phyloP scores from a whole-genome alignment of 345 rosid genomes.

The Kernera saxatilis region DNA sequence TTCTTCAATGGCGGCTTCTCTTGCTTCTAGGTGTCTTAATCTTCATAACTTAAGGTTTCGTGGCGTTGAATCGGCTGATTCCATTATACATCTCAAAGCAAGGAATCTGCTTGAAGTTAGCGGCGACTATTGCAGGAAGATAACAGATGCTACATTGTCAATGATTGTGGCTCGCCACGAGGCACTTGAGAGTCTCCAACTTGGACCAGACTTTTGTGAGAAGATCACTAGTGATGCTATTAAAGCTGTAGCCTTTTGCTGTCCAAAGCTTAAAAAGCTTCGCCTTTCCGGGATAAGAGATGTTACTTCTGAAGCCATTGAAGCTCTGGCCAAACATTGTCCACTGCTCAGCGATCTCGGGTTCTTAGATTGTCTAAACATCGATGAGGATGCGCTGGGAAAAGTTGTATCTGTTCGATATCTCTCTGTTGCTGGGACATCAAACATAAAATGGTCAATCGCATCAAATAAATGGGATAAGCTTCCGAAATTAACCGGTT shows the following conservation, averaged over 20 bases:
- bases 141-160: conserved; percentile 73
- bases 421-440: conserved; percentile 80
- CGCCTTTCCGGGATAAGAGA: conserved; percentile 72
- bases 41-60: conserved; percentile 65
- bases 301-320: conserved; percentile 61
- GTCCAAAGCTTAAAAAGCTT: conserved; percentile 66
- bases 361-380: conserved; percentile 62
- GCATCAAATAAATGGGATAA: conserved; percentile 59
- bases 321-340: conserved; percentile 66
- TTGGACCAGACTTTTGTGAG: conserved; percentile 82
- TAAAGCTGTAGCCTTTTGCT: conserved; percentile 59
- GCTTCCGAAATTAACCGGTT: conserved; percentile 56
- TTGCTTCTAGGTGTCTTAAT: conserved; percentile 53
- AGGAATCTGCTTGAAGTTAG: conserved; percentile 57
- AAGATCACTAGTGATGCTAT: conserved; percentile 76
- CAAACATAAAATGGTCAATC: conserved; percentile 65
- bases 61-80: conserved; percentile 78
- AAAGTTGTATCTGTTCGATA: conserved; percentile 49
- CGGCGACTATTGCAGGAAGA: conserved; percentile 74
- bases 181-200: conserved; percentile 67
- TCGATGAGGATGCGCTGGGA: conserved; percentile 62
- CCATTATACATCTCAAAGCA: conserved; percentile 58
- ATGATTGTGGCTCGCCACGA: conserved; percentile 73
- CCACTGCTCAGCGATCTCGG: conserved; percentile 56
- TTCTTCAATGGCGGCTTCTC: conserved; percentile 42